phyloP scores from a whole-genome alignment of 2,329 filamentous ascomycete genomes.

The Penicillium aurantiogriseum region DNA sequence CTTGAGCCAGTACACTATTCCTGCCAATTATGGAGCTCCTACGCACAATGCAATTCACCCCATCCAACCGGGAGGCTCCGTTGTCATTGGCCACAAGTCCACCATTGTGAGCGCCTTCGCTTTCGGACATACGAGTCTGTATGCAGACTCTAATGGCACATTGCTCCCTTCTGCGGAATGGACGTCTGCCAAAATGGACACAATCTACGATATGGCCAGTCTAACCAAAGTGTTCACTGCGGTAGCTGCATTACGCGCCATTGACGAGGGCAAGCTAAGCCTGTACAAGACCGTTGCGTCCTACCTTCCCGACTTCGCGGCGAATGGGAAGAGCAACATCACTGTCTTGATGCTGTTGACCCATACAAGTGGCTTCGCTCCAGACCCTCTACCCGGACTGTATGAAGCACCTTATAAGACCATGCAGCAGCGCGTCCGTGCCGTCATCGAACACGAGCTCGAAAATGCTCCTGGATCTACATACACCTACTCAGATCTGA shows the following conservation, averaged over 20 bases:
- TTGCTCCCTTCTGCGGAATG: conserved; percentile 24
- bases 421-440: not conserved
- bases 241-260: not conserved
- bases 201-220: conserved; percentile 43
- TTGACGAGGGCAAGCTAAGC: not conserved
- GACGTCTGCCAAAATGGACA: conserved; percentile 32
- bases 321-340: not conserved
- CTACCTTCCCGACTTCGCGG: not conserved
- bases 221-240: conserved; percentile 42
- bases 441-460: no score
- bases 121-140: conserved; percentile 16
- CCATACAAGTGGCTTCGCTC: not conserved
- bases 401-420: not conserved
- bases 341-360: not conserved
- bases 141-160: conserved; percentile 30
- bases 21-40: conserved; percentile 6
- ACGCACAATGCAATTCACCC: conserved; percentile 17
- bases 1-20: conserved; percentile 10
- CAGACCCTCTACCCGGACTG: not conserved
- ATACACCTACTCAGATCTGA: no score
- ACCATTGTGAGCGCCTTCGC: conserved; percentile 25
- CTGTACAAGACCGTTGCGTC: not conserved
- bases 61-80: conserved; percentile 19
- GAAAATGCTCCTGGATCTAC: no score
- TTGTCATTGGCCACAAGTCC: conserved; percentile 18